phyloP scores from a whole-genome alignment of 129 eudicot species.

The Artemisia tridentata region DNA sequence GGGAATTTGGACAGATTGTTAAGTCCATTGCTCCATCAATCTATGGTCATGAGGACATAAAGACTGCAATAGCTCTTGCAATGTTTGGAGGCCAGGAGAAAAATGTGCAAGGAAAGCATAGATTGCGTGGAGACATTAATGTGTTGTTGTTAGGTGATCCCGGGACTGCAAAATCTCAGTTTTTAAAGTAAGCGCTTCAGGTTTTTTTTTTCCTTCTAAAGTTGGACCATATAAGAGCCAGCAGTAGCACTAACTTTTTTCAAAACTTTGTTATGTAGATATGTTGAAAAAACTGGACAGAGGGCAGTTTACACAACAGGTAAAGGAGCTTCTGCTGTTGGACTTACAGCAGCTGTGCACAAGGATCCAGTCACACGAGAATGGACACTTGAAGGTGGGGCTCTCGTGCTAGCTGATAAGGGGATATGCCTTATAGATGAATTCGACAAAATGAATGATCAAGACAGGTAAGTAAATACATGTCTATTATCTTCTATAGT shows the following conservation, averaged over 20 bases:
- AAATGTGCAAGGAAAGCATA: constrained; percentile 83
- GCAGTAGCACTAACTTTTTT: not conserved
- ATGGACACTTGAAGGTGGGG: constrained; percentile 99
- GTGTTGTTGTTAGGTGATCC: constrained; percentile 94
- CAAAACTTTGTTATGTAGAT: constrained; percentile 39
- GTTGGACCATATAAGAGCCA: not conserved
- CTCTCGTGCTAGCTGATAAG: constrained; percentile 95
- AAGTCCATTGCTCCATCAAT: constrained; percentile 98
- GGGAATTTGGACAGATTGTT: constrained; percentile 48
- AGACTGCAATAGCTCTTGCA: constrained; percentile 94
- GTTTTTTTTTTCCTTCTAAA: not conserved
- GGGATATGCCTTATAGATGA: constrained; percentile 96
- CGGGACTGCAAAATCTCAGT: constrained; percentile 97
- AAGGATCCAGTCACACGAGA: constrained; percentile 97
- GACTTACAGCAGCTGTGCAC: constrained; percentile 98
- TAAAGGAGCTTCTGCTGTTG: constrained; percentile 99
- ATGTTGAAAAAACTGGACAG: constrained; percentile 97
- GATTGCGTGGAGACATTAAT: constrained; percentile 91
- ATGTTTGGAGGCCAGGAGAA: constrained; percentile 99
- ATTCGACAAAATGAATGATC: constrained; percentile 99
- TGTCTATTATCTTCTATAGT: not conserved
- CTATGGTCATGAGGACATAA: constrained; percentile 95
- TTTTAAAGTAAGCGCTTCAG: constrained; percentile 66
- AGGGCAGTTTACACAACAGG: constrained; percentile 99
- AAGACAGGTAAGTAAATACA: constrained; percentile 63